Percentiles rank a stretch among this genome's conserved stretches.
Evolutionary conservation across 1,139 yeast genomes (phyloP).

Genomic region (Blastobotrys aristatus): DNA sequence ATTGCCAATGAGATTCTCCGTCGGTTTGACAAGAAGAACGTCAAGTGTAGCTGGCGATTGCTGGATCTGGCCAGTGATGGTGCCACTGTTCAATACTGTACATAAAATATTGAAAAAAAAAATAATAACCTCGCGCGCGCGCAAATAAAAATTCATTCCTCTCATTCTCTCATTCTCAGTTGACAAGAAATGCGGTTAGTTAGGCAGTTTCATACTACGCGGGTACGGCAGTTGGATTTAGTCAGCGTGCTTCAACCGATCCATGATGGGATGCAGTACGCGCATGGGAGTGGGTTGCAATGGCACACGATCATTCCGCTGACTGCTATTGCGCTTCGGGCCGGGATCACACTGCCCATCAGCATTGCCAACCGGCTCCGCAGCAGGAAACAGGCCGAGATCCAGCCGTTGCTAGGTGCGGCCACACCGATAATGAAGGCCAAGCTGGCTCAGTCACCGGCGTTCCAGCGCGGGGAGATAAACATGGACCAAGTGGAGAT

Average conservation of each 20-base stretch:
- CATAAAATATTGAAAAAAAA: too few species aligned
- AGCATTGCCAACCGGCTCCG: constrained; percentile 68
- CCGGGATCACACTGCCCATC: constrained; percentile 68
- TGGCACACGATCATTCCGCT: constrained; percentile 83
- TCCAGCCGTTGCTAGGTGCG: constrained; percentile 59
- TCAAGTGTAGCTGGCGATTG: constrained; percentile 74
- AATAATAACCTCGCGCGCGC: too few species aligned
- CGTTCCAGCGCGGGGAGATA: constrained; percentile 44
- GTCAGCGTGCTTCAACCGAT: constrained; percentile 23
- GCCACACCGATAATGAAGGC: constrained; percentile 70
- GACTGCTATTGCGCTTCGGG: constrained; percentile 60
- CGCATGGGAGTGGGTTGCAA: constrained; percentile 49
- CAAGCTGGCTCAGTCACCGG: constrained; percentile 49
- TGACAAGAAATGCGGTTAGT: too few species aligned
- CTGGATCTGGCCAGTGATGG: constrained; percentile 87
- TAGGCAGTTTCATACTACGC: constrained; percentile 9
- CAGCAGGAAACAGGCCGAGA: constrained; percentile 61
- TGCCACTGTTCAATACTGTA: constrained; percentile 39
- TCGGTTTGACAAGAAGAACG: constrained; percentile 61
- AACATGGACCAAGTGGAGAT: constrained; percentile 73
- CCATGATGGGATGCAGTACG: constrained; percentile 25
- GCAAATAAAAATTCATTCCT: too few species aligned
- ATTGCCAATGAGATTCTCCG: constrained; percentile 72
- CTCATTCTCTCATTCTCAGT: too few species aligned
- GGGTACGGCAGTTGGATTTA: constrained; percentile 6